phyloP scores from a whole-genome alignment of 345 rosid genomes.

The Syzygium aqueum region DNA sequence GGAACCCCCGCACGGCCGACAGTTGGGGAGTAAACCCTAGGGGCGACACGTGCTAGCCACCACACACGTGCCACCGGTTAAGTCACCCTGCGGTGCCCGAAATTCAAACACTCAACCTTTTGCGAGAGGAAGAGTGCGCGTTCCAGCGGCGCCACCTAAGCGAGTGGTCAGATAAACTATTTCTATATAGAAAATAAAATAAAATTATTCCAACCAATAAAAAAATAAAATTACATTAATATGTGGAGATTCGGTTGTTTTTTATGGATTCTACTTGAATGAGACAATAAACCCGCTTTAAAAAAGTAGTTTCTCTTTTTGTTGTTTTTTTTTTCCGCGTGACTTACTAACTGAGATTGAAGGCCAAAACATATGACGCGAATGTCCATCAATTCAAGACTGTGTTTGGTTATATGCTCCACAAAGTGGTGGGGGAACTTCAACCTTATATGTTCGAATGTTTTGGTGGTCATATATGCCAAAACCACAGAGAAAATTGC shows the following conservation, averaged over 20 bases:
- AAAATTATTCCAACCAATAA: neutral
- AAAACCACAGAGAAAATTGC: neutral
- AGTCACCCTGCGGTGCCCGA: no score
- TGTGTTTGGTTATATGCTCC: neutral
- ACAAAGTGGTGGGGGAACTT: neutral
- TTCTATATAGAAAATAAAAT: neutral
- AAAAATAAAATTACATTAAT: neutral
- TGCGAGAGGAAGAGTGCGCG: no score
- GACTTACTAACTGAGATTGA: neutral
- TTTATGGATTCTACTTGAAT: neutral
- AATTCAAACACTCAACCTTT: no score
- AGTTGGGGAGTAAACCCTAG: no score
- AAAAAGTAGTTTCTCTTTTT: neutral
- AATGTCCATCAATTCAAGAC: neutral
- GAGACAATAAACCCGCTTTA: neutral
- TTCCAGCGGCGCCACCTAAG: no score
- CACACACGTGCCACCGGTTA: no score
- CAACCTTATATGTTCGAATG: neutral
- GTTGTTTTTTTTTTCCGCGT: neutral
- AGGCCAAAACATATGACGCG: neutral
- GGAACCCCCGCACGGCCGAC: no score
- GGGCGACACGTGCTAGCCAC: no score
- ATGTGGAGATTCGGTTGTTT: neutral
- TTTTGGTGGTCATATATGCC: neutral
- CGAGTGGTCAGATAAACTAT: neutral